Evolutionary conservation across 106 monocot species (phyloP), one percentile per base, ranked within the genome.

Genomic region (Amphibolis antarctica): DNA sequence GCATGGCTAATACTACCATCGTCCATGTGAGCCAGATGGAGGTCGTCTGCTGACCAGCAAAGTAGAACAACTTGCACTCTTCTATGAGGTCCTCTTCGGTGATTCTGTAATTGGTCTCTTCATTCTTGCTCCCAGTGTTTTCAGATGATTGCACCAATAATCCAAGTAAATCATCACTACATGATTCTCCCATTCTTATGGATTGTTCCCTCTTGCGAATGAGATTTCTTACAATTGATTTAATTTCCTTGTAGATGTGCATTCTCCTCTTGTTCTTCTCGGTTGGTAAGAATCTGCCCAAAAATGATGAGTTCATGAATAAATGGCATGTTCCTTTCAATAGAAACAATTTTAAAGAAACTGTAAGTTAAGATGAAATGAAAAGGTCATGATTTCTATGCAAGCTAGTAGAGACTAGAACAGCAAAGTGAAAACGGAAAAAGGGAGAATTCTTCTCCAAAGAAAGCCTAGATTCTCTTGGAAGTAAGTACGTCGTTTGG

Each of bases 41-140:
- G 3, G 85, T n/a, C n/a, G n/a, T n/a, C n/a, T n/a, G n/a, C n/a
- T n/a, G n/a, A n/a, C n/a, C n/a, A n/a, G n/a, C n/a, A 71, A 92
- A 87, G 75, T 91, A 91, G 71, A 91, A 91, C 10, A 91, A 69
- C 48, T 77, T 86, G 44, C 91, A 91, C 63, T 86, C 91, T 18
- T 78, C 83, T 21, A 86, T 83, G 49, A 91, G 58, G 0, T 91
- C 86, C 5, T 86, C 81, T 10, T 57, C 69, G 2, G 63, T 83
- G 70, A 91, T 68, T 42, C 44, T 72, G n/a, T 17, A 19, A n/a
- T 64, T 64, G 12, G 69, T 42, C 55, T 76, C 77, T 71, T 48
- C 50, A 21, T 1, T 46, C 4, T 69, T 50, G 45, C 64, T 55
- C 25, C 66, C 26, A 71, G 75, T 85, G n/a, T 28, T 69, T 19